phyloP scores from a whole-genome alignment of 2,329 filamentous ascomycete genomes.

The Pseudogymnoascus sp. region DNA sequence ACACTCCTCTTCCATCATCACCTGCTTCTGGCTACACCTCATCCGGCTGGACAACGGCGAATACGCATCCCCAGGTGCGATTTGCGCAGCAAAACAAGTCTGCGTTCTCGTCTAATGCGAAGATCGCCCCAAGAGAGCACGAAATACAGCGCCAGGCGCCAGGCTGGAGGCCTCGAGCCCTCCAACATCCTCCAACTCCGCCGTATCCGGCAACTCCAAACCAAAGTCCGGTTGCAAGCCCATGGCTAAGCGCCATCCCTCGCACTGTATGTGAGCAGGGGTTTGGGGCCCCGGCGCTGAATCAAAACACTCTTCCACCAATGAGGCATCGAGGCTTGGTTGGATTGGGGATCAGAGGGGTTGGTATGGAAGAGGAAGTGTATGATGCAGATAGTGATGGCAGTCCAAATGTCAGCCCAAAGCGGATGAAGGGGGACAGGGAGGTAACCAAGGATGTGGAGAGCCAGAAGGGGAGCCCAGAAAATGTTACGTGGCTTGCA shows the following conservation, averaged over 20 bases:
- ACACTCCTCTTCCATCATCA: not conserved
- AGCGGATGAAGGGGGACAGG: not conserved
- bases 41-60: not conserved
- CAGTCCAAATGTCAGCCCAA: not conserved
- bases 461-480: not conserved
- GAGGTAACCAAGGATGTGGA: not conserved
- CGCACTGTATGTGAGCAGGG: not conserved
- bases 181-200: not conserved
- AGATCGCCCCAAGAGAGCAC: not conserved
- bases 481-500: not conserved
- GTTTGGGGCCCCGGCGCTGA: not conserved
- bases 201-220: not conserved
- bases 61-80: not conserved
- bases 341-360: not conserved
- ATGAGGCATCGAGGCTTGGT: not conserved
- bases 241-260: slow-evolving; percentile 39
- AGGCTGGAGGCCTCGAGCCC: not conserved
- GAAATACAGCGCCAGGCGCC: not conserved
- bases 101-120: not conserved
- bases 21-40: not conserved
- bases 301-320: not conserved
- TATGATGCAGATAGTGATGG: not conserved
- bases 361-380: not conserved
- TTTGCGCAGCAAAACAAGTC: not conserved
- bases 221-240: slow-evolving; percentile 25